These are phyloP conservation scores for Prunus salicina DNA, from an alignment of 306 rosid species.

Conservation along the genomic window DNA sequence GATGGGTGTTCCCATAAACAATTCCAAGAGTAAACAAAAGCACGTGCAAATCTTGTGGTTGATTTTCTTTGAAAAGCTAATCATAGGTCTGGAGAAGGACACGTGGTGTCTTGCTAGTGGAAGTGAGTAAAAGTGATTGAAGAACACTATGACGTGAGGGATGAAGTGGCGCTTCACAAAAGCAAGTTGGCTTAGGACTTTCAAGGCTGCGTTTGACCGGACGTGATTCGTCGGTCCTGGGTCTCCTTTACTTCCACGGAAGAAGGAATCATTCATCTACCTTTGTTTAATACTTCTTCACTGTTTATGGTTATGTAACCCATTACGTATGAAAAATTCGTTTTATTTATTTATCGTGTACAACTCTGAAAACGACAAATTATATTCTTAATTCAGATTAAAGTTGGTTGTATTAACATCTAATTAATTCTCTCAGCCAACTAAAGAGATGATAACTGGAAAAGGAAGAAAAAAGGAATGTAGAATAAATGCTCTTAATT, in stretches of 20 bases:
- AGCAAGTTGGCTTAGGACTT: not conserved
- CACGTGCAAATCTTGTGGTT: too few relatives aligned
- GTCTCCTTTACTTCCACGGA: not conserved
- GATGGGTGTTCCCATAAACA: too few relatives aligned
- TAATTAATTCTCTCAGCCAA: not conserved
- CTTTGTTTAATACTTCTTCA: not conserved
- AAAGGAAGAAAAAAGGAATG: too few relatives aligned
- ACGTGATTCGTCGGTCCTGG: not conserved
- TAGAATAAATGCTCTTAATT: too few relatives aligned
- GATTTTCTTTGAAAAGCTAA: too few relatives aligned
- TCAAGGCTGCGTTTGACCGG: not conserved
- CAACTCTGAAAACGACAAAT: not conserved
- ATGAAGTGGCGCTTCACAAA: slow-evolving; percentile 1
- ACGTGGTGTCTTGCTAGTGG: not conserved
- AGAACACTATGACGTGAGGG: not conserved
- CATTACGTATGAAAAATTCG: not conserved
- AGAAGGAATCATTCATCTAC: not conserved
- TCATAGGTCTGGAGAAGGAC: too few relatives aligned
- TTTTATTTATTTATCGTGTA: not conserved
- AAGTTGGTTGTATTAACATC: not conserved
- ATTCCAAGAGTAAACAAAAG: too few relatives aligned
- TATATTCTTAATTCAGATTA: not conserved
- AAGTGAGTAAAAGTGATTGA: not conserved
- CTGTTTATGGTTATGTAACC: not conserved
- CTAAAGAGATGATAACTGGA: too few relatives aligned